Evolutionary conservation across 148 eudicot species (phyloP).

Genomic region (Talinum fruticosum): DNA sequence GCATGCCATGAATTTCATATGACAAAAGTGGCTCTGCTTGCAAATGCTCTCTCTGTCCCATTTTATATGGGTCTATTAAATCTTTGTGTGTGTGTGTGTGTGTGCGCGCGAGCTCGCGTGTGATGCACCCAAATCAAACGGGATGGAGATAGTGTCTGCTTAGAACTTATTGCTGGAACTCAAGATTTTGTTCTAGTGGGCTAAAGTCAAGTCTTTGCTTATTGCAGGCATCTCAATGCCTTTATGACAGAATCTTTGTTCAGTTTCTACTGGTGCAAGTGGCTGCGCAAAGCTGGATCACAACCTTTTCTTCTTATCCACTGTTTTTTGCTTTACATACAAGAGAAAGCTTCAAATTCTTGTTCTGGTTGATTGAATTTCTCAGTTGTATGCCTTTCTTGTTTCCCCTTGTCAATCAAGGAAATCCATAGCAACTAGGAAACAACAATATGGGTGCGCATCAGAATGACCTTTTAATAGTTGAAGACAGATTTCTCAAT

Average conservation of each 20-base stretch:
- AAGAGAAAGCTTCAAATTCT: not conserved
- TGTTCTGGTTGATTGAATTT: conserved; percentile 6
- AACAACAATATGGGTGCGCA: not conserved
- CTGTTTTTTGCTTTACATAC: not conserved
- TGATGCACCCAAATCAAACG: too few relatives aligned
- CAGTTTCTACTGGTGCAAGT: not conserved
- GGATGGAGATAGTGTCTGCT: too few relatives aligned
- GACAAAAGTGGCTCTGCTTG: not conserved
- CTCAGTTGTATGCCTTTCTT: conserved; percentile 10
- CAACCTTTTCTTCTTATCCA: not conserved
- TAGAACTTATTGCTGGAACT: not conserved
- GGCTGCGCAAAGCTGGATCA: not conserved
- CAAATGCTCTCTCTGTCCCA: not conserved
- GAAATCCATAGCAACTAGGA: not conserved
- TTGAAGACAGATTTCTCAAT: not conserved
- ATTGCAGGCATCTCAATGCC: conserved; percentile 42
- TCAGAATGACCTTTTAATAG: not conserved
- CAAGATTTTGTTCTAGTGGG: not conserved
- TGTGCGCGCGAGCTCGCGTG: too few relatives aligned
- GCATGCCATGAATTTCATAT: not conserved
- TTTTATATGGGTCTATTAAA: not conserved
- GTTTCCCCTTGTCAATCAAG: not conserved
- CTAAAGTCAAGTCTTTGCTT: not conserved
- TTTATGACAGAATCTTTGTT: conserved; percentile 27
- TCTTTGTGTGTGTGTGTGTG: not conserved